A percentile compares a stretch with the other conserved stretches of the same genome.
Evolutionary conservation across 768 basidiomycete species (phyloP).

Genomic region (Lactifluus hygrophoroides): DNA sequence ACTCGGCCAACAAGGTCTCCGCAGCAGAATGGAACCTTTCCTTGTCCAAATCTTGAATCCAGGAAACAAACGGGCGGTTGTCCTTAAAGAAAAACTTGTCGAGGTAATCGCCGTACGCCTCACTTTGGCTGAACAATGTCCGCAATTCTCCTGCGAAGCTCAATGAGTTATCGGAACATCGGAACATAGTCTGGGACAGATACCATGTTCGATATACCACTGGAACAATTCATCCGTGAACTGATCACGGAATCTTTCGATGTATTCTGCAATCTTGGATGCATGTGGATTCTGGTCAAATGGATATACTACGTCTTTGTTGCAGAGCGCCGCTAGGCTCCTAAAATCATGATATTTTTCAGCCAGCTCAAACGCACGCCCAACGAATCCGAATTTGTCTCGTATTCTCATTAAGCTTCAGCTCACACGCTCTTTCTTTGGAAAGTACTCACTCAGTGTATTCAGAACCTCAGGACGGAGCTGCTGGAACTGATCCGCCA

Average conservation of each 20-base stretch:
- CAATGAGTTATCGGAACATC: background rate
- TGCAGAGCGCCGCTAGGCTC: slow-evolving; percentile 77
- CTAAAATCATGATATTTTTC: slow-evolving; percentile 83
- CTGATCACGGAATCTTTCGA: slow-evolving; percentile 68
- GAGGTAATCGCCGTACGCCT: slow-evolving; percentile 50
- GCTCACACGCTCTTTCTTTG: background rate
- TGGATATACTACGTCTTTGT: slow-evolving; percentile 54
- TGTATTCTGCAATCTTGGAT: slow-evolving; percentile 56
- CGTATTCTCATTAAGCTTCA: background rate
- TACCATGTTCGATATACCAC: slow-evolving; percentile 90
- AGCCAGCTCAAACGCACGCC: slow-evolving; percentile 72
- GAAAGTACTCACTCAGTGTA: slow-evolving; percentile 56
- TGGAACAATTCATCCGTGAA: slow-evolving; percentile 87
- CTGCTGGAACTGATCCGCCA: slow-evolving; percentile 59
- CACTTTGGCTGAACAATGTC: slow-evolving; percentile 72
- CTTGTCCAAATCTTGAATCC: slow-evolving; percentile 82
- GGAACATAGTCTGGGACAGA: slow-evolving; percentile 18
- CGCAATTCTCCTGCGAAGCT: slow-evolving; percentile 58
- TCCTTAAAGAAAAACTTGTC: slow-evolving; percentile 62
- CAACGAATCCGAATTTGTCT: slow-evolving; percentile 62
- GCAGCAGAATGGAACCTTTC: slow-evolving; percentile 59
- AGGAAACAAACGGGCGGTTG: slow-evolving; percentile 57
- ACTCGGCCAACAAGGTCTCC: slow-evolving; percentile 51
- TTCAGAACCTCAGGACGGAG: slow-evolving; percentile 72
- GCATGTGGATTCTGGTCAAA: slow-evolving; percentile 58